These are phyloP conservation scores for Teunomyces aglyptinius DNA, from an alignment of 805 yeast genomes.

Conservation along the genomic window DNA sequence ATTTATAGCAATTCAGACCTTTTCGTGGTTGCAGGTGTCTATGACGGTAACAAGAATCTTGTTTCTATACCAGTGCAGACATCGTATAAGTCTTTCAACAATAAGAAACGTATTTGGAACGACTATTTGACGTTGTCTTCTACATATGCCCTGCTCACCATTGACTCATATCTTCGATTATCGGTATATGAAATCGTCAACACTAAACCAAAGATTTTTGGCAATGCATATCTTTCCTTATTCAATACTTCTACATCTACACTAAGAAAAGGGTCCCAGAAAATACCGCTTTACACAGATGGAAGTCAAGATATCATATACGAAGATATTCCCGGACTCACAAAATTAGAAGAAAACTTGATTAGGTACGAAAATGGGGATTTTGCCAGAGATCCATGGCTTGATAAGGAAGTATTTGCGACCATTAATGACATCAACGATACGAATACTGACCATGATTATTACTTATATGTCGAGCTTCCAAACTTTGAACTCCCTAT, in stretches of 20 bases:
- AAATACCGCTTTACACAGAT: constrained; percentile 26
- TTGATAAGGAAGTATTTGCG: constrained; percentile 64
- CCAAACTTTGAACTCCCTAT: constrained; percentile 71
- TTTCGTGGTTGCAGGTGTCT: constrained; percentile 28
- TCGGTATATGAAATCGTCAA: constrained; percentile 68
- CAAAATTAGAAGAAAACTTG: constrained; percentile 48
- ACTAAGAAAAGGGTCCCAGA: constrained; percentile 70
- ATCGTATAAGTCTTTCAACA: constrained; percentile 31
- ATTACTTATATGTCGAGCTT: constrained; percentile 40
- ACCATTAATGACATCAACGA: constrained; percentile 11
- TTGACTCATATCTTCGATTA: constrained; percentile 58
- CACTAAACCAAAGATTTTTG: constrained; percentile 52
- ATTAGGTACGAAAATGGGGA: constrained; percentile 71
- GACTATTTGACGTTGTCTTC: constrained; percentile 75
- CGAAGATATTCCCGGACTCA: constrained; percentile 19
- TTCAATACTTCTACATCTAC: constrained; percentile 56
- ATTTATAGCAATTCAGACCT: constrained; percentile 36
- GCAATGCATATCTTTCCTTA: constrained; percentile 55
- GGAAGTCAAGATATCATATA: constrained; percentile 15
- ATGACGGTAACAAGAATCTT: constrained; percentile 30
- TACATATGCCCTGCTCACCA: constrained; percentile 65
- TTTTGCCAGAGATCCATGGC: constrained; percentile 61
- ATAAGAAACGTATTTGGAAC: constrained; percentile 56
- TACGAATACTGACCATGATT: constrained; percentile 12
- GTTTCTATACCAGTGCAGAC: constrained; percentile 35